Evolutionary conservation across 257 asterid genomes (phyloP), one percentile per base, ranked within the genome.

Genomic region (Catharanthus roseus): DNA sequence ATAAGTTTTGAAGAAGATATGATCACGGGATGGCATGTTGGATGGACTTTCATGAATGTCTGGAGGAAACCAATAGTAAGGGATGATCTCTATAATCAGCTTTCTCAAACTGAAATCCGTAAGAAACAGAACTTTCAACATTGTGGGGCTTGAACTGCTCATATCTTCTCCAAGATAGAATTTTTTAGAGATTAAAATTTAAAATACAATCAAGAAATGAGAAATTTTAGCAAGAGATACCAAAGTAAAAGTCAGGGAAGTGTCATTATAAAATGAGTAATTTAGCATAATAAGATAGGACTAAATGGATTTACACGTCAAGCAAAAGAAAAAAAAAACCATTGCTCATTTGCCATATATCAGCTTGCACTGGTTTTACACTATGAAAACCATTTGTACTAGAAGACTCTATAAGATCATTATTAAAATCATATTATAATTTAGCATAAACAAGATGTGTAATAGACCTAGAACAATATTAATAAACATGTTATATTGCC

Each of bases 41-140:
- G 91, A 69, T 87, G 84, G 10, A 83, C 81, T 42, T 67, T 83
- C 85, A 90, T 51, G 73, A 88, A 82, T 8, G 96, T 70, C 62
- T 80, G 85, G 74, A 87, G 86, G 69, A 93, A 90, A 42, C 84
- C 89, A 38, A 92, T 78, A 10, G 90, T 80, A 45, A 93, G 84
- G 19, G 41, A 7, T 67, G 51, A 31, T 62, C 55, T 24, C 45
- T 68, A 28, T 12, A 1, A 21, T 51, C 39, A 19, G 78, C 44
- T 21, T 61, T 79, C 23, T 21, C 57, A 8, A 82, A 64, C 10
- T 75, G 56, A 47, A 80, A 15, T 31, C 72, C 65, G 0, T 38
- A 21, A 19, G 42, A 38, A 45, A 44, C 1, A 18, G 66, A 77
- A 38, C 51, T 12, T 39, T 51, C 60, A 21, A 21, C 61, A 19